Evolutionary conservation across 345 rosid species (phyloP), one percentile per base, ranked within the genome.

Genomic region (Camelina neglecta): DNA sequence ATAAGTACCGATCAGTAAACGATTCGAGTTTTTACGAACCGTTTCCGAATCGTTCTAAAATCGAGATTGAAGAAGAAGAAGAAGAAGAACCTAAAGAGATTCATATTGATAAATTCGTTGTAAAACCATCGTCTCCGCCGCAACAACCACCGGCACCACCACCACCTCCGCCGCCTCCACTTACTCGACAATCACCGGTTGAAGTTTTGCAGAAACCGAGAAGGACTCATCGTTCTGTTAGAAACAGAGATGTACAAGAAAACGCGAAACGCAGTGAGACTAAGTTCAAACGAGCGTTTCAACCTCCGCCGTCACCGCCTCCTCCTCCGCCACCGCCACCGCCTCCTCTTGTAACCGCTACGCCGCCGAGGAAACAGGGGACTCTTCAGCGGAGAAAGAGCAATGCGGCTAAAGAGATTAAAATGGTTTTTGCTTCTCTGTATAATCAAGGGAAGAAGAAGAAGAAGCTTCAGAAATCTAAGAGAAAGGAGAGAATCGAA

Each of bases 351-450:
- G 63, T 67, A 1, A 79, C 81, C 1, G 79, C 84, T 4, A 80
- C 85, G 5, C 66, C 86, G 7, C 83, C 83, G 12, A 75, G 72
- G 1, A 65, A 65, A 65, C 74, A 60, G 23, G 81, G 56, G 55
- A 89, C 77, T 51, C 49, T 66, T 49, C 85, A 84, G 71, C 84
- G 96, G 58, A 86, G 85, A 78, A 90, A 79, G 72, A 89, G 85
- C 48, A 89, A 80, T 72, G 86, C 96, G 15, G 87, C 90, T 2
- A 85, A 80, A 82, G 98, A 93, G 85, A 81, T 93, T 54, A 88
- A 84, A 83, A 83, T 80, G 91, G 95, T 75, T 12, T 75, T 93
- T 2, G 82, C 89, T 60, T 84, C 96, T 13, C 70, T 90, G 31
- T 76, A 83, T 42, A 80, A 85, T 69, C 89, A 85, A 72, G 82